Evolutionary conservation across 306 rosid genomes (phyloP), one percentile per base, ranked within the genome.

Genomic region (Clitoria ternatea): DNA sequence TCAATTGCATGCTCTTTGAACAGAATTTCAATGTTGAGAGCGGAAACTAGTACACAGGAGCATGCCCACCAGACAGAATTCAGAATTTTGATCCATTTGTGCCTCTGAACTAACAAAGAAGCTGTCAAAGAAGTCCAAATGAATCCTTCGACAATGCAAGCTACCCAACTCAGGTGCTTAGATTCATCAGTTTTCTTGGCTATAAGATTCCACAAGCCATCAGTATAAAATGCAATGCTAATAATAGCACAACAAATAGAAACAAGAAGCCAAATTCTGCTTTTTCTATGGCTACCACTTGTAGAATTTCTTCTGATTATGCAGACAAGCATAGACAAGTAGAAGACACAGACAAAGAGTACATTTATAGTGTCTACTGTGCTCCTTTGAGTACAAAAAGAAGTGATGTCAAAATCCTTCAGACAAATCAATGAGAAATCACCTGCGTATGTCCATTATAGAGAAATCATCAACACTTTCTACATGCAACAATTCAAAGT

Each of bases 21-120:
- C 7, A 90, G 80, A 66, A 70, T 49, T 70, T 83, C 83, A 32
- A 80, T 44, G 79, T 83, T 77, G 49, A 85, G 35, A 62, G 65
- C 67, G n/a, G 92, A 81, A 56, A 83, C 74, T 17, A 87, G 42
- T 18, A 27, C 4, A 70, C 83, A 85, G 1, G 74, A 81, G 64
- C 43, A 66, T 22, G 44, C 0, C 96, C 96, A 89, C 96, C 96
- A 89, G 45, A 83, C n/a, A 52, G 81, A 74, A 52, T 70, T 87
- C 2, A 81, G 61, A 59, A 70, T 12, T 54, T 20, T 78, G 7
- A 81, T 73, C 81, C 82, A 74, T 69, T 72, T 81, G 18, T 79
- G 30, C 57, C 75, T 69, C 69, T 83, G 83, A 62, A 77, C 54
- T 72, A 72, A 78, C 88, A 89, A 77, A 2, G 96, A 86, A 50